Percentiles rank a stretch among this genome's conserved stretches.
Conservation (phyloP, 1,139 yeast genomes). For the Blastobotrys raffinosifermentans region DNA sequence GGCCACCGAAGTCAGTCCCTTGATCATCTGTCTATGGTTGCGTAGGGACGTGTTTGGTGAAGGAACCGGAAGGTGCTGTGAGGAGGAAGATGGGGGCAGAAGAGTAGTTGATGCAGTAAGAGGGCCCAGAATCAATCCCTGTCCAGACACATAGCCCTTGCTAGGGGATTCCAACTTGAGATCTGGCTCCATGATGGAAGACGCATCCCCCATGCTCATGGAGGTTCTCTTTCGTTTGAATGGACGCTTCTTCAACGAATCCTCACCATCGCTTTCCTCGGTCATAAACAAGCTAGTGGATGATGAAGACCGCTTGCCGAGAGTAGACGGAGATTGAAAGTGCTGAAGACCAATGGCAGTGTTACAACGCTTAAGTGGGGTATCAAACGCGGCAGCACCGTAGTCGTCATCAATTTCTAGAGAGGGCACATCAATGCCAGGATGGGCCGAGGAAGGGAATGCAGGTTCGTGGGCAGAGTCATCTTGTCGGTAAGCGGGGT, state of each 20-base stretch:
- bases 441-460: conserved; percentile 7
- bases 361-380: conserved; percentile 31
- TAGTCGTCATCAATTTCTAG: conserved; percentile 12
- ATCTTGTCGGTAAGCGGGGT: neutral
- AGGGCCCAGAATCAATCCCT: conserved; percentile 14
- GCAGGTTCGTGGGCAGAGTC: neutral
- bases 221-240: conserved; percentile 3
- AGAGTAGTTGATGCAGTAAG: conserved; percentile 14
- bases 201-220: conserved; percentile 1
- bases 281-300: conserved; percentile 12
- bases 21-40: conserved; percentile 27
- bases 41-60: conserved; percentile 26
- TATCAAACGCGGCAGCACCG: conserved; percentile 6
- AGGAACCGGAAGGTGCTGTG: conserved; percentile 9
- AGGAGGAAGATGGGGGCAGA: conserved; percentile 13
- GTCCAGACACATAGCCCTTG: conserved; percentile 11
- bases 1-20: conserved; percentile 37
- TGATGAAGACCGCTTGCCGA: conserved; percentile 7
- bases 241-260: conserved; percentile 4
- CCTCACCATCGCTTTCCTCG: conserved; percentile 6
- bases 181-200: too few relatives aligned
- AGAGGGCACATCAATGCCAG: neutral
- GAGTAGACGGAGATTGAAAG: conserved; percentile 5
- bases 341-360: conserved; percentile 36
- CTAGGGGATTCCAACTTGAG: conserved; percentile 10